Evolutionary conservation across 179 eudicot species (phyloP).

Genomic region (Sideroxylon spinosum): DNA sequence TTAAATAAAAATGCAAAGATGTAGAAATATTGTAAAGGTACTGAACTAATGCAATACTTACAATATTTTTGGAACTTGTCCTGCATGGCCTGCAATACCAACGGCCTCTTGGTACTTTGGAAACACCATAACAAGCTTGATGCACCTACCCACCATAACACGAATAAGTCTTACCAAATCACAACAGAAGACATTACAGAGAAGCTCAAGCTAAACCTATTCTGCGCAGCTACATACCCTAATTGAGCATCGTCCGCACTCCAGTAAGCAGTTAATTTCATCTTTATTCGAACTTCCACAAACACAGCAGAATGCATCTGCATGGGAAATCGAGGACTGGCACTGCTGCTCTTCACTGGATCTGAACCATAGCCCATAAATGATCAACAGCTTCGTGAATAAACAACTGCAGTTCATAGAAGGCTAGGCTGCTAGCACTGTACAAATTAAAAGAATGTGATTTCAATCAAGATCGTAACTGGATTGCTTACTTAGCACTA

Average conservation of each 20-base stretch:
- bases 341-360: conserved; percentile 18
- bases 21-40: neutral
- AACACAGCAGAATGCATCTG: conserved; percentile 47
- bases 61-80: conserved; percentile 45
- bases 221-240: conserved; percentile 31
- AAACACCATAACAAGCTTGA: conserved; percentile 67
- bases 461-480: neutral
- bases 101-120: conserved; percentile 46
- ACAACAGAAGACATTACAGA: conserved; percentile 9
- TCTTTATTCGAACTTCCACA: conserved; percentile 55
- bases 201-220: conserved; percentile 7
- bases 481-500: conserved; percentile 20
- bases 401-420: neutral
- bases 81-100: conserved; percentile 69
- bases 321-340: conserved; percentile 19
- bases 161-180: conserved; percentile 4
- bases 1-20: neutral
- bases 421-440: neutral
- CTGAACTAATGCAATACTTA: conserved; percentile 24
- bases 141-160: conserved; percentile 41
- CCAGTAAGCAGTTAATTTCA: conserved; percentile 40
- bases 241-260: conserved; percentile 47
- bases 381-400: neutral
- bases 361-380: conserved; percentile 24
- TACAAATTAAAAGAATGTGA: neutral